These are phyloP conservation scores for Coemansia sp. DNA, from an alignment of 192 early-diverging fungal genomes.

Conservation along the genomic window DNA sequence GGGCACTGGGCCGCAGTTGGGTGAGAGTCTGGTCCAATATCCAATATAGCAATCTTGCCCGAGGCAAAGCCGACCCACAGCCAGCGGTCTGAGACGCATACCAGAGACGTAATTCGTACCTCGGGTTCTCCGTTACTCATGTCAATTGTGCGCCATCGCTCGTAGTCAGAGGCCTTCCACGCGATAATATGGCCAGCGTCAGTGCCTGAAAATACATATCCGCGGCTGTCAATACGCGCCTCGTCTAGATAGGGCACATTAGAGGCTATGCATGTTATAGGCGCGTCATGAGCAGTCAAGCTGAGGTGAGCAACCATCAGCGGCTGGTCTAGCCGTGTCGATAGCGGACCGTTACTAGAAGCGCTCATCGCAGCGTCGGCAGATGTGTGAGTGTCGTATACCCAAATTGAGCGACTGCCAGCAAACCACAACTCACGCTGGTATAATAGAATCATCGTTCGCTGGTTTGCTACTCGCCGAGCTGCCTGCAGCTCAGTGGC, in stretches of 20 bases:
- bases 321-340: conserved; percentile 16
- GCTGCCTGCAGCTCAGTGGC: conserved; percentile 26
- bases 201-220: conserved; percentile 42
- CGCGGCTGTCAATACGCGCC: conserved; percentile 17
- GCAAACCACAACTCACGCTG: conserved; percentile 50
- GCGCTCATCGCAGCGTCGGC: conserved; percentile 18
- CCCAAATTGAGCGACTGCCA: conserved; percentile 35
- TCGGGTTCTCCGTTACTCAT: conserved; percentile 36
- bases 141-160: conserved; percentile 47
- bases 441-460: conserved; percentile 17
- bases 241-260: conserved; percentile 33
- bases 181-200: conserved; percentile 43
- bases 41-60: conserved; percentile 36
- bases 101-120: conserved; percentile 38
- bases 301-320: conserved; percentile 20
- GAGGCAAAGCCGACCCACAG: conserved; percentile 50
- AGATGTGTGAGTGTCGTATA: conserved; percentile 31
- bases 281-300: conserved; percentile 32
- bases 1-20: conserved; percentile 12
- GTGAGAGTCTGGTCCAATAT: conserved; percentile 15
- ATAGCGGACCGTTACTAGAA: conserved; percentile 16
- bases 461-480: conserved; percentile 18
- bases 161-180: conserved; percentile 30
- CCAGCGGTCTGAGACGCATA: conserved; percentile 33
- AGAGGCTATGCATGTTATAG: conserved; percentile 40